Base-by-base conservation (phyloP, 805 yeast genomes). In the Wickerhamomyces bovis region DNA sequence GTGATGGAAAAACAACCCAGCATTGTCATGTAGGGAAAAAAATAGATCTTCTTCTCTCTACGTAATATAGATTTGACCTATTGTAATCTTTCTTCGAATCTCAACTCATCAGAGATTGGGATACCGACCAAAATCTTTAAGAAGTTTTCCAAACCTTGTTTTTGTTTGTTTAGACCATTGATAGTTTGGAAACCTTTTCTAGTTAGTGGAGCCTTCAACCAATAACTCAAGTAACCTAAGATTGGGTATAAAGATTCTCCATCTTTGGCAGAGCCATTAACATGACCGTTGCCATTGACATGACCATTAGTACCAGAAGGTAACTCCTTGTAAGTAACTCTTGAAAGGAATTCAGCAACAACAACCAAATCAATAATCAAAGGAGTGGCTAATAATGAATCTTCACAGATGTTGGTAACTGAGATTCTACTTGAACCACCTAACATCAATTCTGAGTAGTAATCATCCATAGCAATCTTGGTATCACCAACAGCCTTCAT, bases 381-480 rank as follows among this genome's bases (percentile, higher is more conserved):
- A 43, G 98, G 97, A 22, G 97, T 86, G 18, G 98, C 98, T 65
- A 90, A 77, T 60, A 90, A 74, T 3, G 97, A 89, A 67, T 90
- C 98, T 70, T 90, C 98, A 69, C 98, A 90, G 38, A 92, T 96
- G 65, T 92, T 90, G 71, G 90, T 96, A 63, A 92, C 85, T 42
- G 95, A 82, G 56, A 90, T 85, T 64, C 94, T 85, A 73, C 90
- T 92, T 72, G 90, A 97, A 40, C 98, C 98, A 51, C 98, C 98
- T 59, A 90, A 77, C 97, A 90, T 92, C 64, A 90, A 81, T 70
- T 90, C 97, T 47, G 95, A 85, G 73, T 92, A 89, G 72, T 90
- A 90, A 72, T 92, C 97, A 68, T 90, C 98, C 97, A 90, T 92
- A 44, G 98, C 98, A 53, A 90, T 96, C 74, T 90, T 90, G 54